Evolutionary conservation across 2,329 filamentous ascomycete species (phyloP).

Genomic region (Ophiosphaerella herpotricha): DNA sequence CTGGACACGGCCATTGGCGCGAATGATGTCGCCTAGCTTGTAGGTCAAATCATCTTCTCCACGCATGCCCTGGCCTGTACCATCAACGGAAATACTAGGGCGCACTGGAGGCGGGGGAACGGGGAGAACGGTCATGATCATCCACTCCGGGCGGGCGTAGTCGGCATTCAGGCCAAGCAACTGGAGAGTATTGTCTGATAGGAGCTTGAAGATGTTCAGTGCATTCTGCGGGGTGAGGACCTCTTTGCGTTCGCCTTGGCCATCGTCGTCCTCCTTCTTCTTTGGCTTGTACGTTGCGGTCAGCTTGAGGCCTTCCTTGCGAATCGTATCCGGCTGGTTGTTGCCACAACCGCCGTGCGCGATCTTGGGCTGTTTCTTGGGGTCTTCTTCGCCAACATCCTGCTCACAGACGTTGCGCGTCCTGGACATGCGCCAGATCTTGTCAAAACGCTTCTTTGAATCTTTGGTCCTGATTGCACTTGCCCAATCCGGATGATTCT

Average conservation of each 20-base stretch:
- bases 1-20: conserved; percentile 92
- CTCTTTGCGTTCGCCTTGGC: conserved; percentile 72
- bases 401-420: conserved; percentile 83
- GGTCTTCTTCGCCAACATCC: conserved; percentile 68
- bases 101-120: conserved; percentile 95
- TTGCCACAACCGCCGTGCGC: conserved; percentile 93
- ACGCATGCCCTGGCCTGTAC: conserved; percentile 86
- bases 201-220: conserved; percentile 82
- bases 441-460: conserved; percentile 91
- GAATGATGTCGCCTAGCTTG: conserved; percentile 97
- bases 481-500: conserved; percentile 78
- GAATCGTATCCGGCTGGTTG: conserved; percentile 76
- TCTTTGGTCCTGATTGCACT: conserved; percentile 84
- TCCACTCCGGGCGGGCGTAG: conserved; percentile 97
- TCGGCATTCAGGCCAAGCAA: conserved; percentile 92
- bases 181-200: conserved; percentile 77
- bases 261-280: conserved; percentile 75
- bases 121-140: conserved; percentile 92
- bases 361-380: conserved; percentile 54
- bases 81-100: conserved; percentile 96
- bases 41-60: conserved; percentile 99
- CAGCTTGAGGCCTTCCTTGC: conserved; percentile 83
- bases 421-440: conserved; percentile 91
- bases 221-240: conserved; percentile 83
- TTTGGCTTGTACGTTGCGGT: conserved; percentile 73